Evolutionary conservation across 2,329 filamentous ascomycete species (phyloP).

Genomic region (Malbranchea zuffiana): DNA sequence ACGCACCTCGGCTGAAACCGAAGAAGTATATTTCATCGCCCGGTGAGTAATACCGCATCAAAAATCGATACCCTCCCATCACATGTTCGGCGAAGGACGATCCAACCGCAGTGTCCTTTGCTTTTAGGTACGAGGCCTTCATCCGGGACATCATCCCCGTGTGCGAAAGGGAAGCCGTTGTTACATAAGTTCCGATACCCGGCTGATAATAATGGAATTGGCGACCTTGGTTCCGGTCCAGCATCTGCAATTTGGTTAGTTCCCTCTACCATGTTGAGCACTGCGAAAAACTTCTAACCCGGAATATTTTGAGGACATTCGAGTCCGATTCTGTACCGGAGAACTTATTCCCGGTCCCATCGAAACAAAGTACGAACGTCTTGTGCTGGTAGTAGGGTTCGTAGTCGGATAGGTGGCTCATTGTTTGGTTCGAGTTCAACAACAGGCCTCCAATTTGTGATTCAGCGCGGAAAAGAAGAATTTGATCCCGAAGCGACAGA

Average conservation of each 20-base stretch:
- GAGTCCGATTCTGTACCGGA: conserved; percentile 36
- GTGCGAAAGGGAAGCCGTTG: conserved; percentile 25
- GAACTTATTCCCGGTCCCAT: conserved; percentile 24
- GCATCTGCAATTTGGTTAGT: conserved; percentile 20
- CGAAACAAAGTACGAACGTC: conserved; percentile 18
- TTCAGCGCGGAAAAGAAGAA: no score
- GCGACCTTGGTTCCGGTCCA: conserved; percentile 26
- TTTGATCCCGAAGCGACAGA: no score
- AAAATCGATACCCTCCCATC: conserved; percentile 43
- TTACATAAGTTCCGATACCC: conserved; percentile 37
- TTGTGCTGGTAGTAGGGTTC: conserved; percentile 34
- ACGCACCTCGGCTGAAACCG: conserved; percentile 45
- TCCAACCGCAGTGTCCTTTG: conserved; percentile 15
- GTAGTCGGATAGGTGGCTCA: conserved; percentile 7
- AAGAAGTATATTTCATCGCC: conserved; percentile 46
- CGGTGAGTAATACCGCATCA: conserved; percentile 46
- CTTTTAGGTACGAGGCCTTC: conserved; percentile 14
- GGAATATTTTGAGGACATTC: conserved; percentile 43
- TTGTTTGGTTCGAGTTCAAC: no score
- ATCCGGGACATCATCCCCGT: conserved; percentile 22
- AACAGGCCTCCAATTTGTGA: no score
- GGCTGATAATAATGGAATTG: conserved; percentile 21
- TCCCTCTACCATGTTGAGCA: neutral
- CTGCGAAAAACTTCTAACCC: conserved; percentile 8
- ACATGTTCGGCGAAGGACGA: conserved; percentile 42